Conservation (phyloP, 257 asterid species). For the Penstemon newberryi region DNA sequence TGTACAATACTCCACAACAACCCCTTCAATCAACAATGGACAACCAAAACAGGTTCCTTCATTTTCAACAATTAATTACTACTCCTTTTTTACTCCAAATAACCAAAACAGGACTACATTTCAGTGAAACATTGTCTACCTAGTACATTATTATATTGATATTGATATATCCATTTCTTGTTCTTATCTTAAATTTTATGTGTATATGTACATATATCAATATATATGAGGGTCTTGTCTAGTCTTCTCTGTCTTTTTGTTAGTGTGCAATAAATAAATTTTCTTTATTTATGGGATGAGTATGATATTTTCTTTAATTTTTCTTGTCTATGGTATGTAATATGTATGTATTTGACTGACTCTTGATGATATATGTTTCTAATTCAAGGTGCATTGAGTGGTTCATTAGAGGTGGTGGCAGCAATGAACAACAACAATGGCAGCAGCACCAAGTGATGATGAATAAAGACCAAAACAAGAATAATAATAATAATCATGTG, state of each 20-base stretch:
- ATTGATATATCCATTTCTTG: constrained; percentile 26
- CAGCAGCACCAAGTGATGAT: constrained; percentile 31
- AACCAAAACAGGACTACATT: background rate
- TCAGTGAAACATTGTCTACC: constrained; percentile 3
- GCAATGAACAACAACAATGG: constrained; percentile 36
- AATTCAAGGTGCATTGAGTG: constrained; percentile 49
- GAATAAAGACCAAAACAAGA: constrained; percentile 11
- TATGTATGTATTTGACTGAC: constrained; percentile 10
- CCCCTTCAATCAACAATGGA: constrained; percentile 28
- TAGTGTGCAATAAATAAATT: constrained; percentile 24
- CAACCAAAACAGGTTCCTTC: constrained; percentile 50
- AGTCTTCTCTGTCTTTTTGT: constrained; percentile 30
- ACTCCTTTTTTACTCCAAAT: background rate
- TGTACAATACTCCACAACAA: background rate
- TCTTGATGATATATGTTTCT: constrained; percentile 1
- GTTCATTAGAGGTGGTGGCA: constrained; percentile 46
- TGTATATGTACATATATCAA: background rate
- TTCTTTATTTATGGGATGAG: too few species aligned
- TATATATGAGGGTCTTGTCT: constrained; percentile 25
- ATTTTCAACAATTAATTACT: background rate
- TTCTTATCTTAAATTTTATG: constrained; percentile 36
- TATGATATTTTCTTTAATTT: too few species aligned
- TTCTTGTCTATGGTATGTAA: background rate
- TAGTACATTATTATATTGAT: background rate
- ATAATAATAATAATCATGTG: constrained; percentile 20